Percentiles rank a stretch among this genome's conserved stretches.
These are phyloP conservation scores for Aspergillus bertholletiae DNA, from an alignment of 495 filamentous ascomycete species.

Conservation along the genomic window DNA sequence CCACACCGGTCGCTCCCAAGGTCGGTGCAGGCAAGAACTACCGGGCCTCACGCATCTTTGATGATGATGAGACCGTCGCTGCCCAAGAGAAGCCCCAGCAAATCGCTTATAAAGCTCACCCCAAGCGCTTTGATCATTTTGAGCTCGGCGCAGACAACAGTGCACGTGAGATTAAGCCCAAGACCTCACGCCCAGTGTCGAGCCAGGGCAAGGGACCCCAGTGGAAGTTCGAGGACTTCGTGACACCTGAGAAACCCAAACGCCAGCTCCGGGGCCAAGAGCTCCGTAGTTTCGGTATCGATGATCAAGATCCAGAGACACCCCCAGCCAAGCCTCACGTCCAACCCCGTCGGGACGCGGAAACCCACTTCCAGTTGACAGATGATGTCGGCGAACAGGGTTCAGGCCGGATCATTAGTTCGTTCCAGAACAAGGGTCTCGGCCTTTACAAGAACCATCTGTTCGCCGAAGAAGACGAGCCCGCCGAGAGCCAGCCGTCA, in stretches of 20 bases:
- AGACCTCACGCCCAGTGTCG: constrained; percentile 41
- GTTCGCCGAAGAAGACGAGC: constrained; percentile 49
- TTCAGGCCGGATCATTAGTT: constrained; percentile 34
- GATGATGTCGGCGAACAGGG: constrained; percentile 39
- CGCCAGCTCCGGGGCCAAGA: constrained; percentile 49
- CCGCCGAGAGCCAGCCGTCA: constrained; percentile 17
- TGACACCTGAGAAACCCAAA: constrained; percentile 70
- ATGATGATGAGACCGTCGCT: constrained; percentile 46
- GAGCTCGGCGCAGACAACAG: constrained; percentile 66
- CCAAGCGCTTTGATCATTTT: constrained; percentile 83
- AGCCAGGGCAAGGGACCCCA: constrained; percentile 56
- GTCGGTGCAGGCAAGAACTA: constrained; percentile 67
- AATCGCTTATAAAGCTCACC: constrained; percentile 57
- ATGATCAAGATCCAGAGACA: constrained; percentile 61
- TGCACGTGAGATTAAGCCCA: constrained; percentile 33
- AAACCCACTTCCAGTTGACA: constrained; percentile 72
- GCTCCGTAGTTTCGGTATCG: constrained; percentile 69
- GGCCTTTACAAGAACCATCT: constrained; percentile 76
- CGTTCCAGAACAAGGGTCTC: constrained; percentile 57
- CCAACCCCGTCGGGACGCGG: constrained; percentile 73
- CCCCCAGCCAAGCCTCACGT: constrained; percentile 53
- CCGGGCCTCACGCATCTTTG: constrained; percentile 67
- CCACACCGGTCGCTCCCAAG: constrained; percentile 56
- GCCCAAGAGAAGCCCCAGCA: constrained; percentile 33
- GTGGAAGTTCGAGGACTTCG: constrained; percentile 86